Evolutionary conservation across 441 rosid species (phyloP), one percentile per base, ranked within the genome.

Genomic region (Pelargonium citronellum): DNA sequence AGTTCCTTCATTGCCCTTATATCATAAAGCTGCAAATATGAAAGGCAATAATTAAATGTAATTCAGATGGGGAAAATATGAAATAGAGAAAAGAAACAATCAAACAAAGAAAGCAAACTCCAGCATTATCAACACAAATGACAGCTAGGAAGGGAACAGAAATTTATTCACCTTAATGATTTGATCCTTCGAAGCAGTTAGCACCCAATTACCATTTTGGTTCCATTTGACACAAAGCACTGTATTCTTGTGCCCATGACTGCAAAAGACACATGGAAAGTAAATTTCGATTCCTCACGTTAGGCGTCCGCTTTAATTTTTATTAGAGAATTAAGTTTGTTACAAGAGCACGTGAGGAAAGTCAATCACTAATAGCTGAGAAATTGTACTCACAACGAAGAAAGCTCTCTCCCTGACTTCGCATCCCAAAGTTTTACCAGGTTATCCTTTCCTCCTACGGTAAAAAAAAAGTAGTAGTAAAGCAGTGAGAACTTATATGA

Each of bases 361-460:
- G 22, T 9, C 7, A 58, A 58, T 27, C 64, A 19, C 22, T 58
- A 20, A 58, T 27, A 2, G 19, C 20, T 4, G 10, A 60, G 64
- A 20, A 62, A 51, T 8, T 16, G 43, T 16, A 87, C 97, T 83
- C 82, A 95, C 99, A 95, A 88, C 24, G 99, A 91, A 78, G 91
- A 87, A 78, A 95, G 96, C 83, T 95, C 99, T 79, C 78, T 87
- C 69, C 88, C 98, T 67, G 83, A 79, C 85, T 87, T 92, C 76
- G 97, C 92, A 89, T 95, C 99, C 99, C 99, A 95, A 22, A 95
- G 90, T 83, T 95, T 95, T 69, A 95, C 97, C 75, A 95, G 91
- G 75, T 89, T 88, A 86, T 95, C 99, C 80, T 90, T 92, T 43
- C 97, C 99, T 69, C 98, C 99, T 95, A 79, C 64, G 10, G 69